phyloP scores from a whole-genome alignment of 2,329 filamentous ascomycete genomes.

The Calonectria montana region DNA sequence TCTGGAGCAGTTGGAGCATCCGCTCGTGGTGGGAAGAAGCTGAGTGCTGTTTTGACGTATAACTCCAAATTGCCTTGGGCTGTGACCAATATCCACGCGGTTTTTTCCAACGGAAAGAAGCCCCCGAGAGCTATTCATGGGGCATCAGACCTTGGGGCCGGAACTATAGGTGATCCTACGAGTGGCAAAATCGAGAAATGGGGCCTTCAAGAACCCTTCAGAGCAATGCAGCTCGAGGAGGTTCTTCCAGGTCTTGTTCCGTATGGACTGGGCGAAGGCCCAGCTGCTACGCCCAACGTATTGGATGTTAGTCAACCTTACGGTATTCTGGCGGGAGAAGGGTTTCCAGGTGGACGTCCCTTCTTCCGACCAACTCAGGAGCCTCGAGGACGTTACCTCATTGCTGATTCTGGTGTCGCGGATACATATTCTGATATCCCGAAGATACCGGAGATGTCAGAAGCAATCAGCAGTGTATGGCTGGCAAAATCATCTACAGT shows the following conservation, averaged over 20 bases:
- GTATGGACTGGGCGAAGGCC: constrained; percentile 83
- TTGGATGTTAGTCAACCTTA: constrained; percentile 92
- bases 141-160: constrained; percentile 79
- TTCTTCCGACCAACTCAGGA: constrained; percentile 83
- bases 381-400: constrained; percentile 80
- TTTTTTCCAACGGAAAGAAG: constrained; percentile 79
- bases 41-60: constrained; percentile 83
- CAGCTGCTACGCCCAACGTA: constrained; percentile 82
- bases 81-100: constrained; percentile 83
- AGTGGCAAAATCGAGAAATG: constrained; percentile 82
- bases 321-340: constrained; percentile 87
- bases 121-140: constrained; percentile 86
- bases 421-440: constrained; percentile 80
- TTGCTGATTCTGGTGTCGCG: constrained; percentile 68
- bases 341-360: constrained; percentile 82
- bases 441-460: constrained; percentile 74
- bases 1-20: constrained; percentile 63
- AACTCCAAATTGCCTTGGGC: constrained; percentile 84
- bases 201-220: constrained; percentile 81
- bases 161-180: constrained; percentile 84
- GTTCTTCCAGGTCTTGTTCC: constrained; percentile 77
- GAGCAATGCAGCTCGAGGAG: constrained; percentile 82
- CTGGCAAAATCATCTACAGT: constrained; percentile 85
- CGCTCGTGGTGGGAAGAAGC: constrained; percentile 70
- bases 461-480: constrained; percentile 86